Evolutionary conservation across 2,329 filamentous ascomycete genomes (phyloP), one percentile per base, ranked within the genome.

Genomic region (Fusarium penzigii): DNA sequence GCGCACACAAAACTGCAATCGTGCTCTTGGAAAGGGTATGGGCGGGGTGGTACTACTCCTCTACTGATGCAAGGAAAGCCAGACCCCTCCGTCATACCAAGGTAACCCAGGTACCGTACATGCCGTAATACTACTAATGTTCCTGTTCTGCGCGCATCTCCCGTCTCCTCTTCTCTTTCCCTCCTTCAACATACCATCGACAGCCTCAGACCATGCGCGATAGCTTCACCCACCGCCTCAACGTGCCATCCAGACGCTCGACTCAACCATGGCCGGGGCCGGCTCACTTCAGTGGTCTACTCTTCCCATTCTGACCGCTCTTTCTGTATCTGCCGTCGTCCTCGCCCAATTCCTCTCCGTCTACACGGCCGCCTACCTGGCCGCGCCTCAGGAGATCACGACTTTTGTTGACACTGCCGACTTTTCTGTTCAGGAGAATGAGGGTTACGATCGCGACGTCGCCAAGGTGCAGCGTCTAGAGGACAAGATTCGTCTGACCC

Each of bases 341-440:
- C 71, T 82, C 63, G 73, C 70, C 52, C 81, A 84, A 65, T 75
- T 78, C 56, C 66, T 76, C 49, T 73, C 75, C 57, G 75, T 75
- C 46, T 84, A 84, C 66, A 76, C 76, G 46, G 68, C 75, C 52
- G 84, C 82, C 16, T 87, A 85, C 69, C 64, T 78, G 41, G 77
- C 75, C 36, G 84, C 84, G 29, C 83, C 84, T 29, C 74, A 72
- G 56, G 83, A 87, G 68, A 75, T 86, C 49, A 70, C 70, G 52
- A 77, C 77, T 51, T 83, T 86, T 61, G 68, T 85, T 63, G 83
- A 86, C 64, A 76, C 80, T 14, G 77, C 84, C 62, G 83, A 86
- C 66, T 83, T 78, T 62, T 89, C 82, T 39, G 75, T 85, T 44
- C 74, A 80, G 59, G 84, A 87, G 67, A 86, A 86, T 63, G 84